Conservation (phyloP, 176 grass and related monocot genomes). For the Oryza nivara region DNA sequence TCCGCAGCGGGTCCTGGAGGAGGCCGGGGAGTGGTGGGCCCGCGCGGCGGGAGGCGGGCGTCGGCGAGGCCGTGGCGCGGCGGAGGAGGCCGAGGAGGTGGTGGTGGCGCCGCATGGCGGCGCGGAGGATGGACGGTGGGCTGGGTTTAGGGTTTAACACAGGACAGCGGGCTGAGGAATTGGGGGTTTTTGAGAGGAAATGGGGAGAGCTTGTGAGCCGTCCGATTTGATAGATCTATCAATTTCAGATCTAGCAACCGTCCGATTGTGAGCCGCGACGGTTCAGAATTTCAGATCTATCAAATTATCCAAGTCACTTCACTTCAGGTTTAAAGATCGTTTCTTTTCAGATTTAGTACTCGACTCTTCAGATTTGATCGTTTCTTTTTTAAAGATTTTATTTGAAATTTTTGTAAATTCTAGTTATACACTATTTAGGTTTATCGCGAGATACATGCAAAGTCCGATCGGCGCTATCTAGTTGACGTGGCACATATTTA, state of each 20-base stretch:
- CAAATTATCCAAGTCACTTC: no score
- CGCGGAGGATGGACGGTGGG: not conserved
- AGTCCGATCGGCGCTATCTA: no score
- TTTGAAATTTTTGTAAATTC: no score
- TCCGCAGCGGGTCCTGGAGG: slow-evolving; percentile 11
- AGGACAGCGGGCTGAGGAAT: not conserved
- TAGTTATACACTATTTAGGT: no score
- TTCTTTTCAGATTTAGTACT: no score
- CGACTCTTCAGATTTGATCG: no score
- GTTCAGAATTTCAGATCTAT: not conserved
- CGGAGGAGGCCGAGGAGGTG: slow-evolving; percentile 35
- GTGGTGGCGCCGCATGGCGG: slow-evolving; percentile 39
- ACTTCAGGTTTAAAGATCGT: no score
- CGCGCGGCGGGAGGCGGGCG: slow-evolving; percentile 16
- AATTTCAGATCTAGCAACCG: not conserved
- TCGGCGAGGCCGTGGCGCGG: slow-evolving; percentile 36
- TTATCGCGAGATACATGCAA: no score
- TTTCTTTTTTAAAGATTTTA: no score
- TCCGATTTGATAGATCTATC: not conserved
- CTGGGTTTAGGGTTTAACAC: slow-evolving; percentile 62
- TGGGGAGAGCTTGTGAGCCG: not conserved
- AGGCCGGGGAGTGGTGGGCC: slow-evolving; percentile 12
- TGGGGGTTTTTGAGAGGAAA: slow-evolving; percentile 13
- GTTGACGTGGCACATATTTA: no score
- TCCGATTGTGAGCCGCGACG: not conserved